Base-by-base conservation (phyloP, 2,329 filamentous ascomycete species). In the Exophiala sp. region DNA sequence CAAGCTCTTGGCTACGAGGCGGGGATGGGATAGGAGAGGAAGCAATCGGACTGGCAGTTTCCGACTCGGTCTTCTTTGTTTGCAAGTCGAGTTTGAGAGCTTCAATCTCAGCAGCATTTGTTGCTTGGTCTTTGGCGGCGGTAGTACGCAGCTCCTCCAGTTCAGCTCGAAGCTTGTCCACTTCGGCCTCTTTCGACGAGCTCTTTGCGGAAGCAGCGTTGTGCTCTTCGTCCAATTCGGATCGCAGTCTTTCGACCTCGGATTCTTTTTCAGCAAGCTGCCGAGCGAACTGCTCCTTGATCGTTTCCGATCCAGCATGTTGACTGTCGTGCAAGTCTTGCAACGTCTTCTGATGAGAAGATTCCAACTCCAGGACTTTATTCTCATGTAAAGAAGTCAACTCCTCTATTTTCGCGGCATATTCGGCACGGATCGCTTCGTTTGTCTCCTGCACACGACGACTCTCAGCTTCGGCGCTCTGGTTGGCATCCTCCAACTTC, bases 301-400 rank as follows among this genome's bases (percentile, higher is more conserved):
- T 38, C 6, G 46, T 40, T 14, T 52, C 48, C 13, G 30, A 30
- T 37, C 50, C 27, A 30, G 49, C 43, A 4, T 45, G 10, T 32
- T 57, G 48, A 22, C 23, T 30, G 3, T 40, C 46, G 23, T 67
- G 68, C 45, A 71, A 66, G 43, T 72, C 72, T 59, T 75, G 72
- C n/a, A 60, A 6, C 39, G 50, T 38, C 37, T 52, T 46, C 40
- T 52, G 38, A 41, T 58, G 55, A 8, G 52, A 39, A 34, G 14
- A 32, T 29, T 52, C 43, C 21, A 58, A 19, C 27, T 52, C 48
- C 13, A 46, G 34, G 10, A 58, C 21, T 27, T 53, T 50, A 9
- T 52, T 45, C 16, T 56, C 30, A 38, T 61, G 58, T 4, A 44
- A 55, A 50, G 43, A 41, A 10, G 23, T 30, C 5, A 58, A 44